A percentile compares a stretch with the other conserved stretches of the same genome.
phyloP scores from a whole-genome alignment of 495 filamentous ascomycete species.

The Corynascus novoguineensis region DNA sequence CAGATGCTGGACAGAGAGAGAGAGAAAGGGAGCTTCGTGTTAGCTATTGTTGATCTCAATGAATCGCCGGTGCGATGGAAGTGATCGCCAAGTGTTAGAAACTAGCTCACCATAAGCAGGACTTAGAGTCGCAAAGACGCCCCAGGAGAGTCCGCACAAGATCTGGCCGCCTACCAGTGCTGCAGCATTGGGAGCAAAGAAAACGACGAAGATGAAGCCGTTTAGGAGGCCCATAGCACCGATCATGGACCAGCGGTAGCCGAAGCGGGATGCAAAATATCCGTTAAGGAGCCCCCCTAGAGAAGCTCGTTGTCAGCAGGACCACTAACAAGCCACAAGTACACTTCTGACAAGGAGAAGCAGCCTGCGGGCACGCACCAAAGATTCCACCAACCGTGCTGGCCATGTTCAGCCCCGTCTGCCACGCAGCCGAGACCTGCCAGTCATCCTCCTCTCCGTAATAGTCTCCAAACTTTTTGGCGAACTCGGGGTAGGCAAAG shows the following conservation, averaged over 20 bases:
- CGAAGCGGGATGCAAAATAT: neutral
- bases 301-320: neutral
- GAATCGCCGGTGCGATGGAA: neutral
- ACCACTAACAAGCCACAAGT: neutral
- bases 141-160: slow-evolving; percentile 1
- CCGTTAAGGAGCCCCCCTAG: neutral
- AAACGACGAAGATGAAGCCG: neutral
- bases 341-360: neutral
- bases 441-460: neutral
- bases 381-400: slow-evolving; percentile 1
- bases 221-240: neutral
- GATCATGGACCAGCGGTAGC: slow-evolving; percentile 5
- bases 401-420: slow-evolving; percentile 2
- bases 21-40: neutral
- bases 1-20: slow-evolving; percentile 38
- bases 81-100: neutral
- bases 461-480: neutral
- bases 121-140: neutral
- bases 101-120: slow-evolving; percentile 7
- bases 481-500: slow-evolving; percentile 3
- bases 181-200: neutral
- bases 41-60: neutral
- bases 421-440: neutral
- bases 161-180: neutral
- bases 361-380: neutral